Conservation (phyloP, 352 stramenopile species). For the Globisporangium nagaii region DNA sequence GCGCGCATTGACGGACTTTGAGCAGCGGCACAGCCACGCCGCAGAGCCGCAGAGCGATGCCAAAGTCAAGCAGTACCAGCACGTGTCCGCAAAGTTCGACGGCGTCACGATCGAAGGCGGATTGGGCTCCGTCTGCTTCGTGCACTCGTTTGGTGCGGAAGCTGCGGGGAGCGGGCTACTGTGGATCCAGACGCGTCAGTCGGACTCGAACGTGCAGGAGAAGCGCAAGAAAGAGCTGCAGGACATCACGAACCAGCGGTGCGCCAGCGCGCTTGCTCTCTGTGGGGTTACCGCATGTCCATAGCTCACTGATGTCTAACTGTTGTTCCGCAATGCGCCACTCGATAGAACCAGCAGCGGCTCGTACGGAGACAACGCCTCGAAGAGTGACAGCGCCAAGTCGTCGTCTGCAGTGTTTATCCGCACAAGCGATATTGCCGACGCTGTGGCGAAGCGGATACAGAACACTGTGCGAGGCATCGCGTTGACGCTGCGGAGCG, state of each 20-base stretch:
- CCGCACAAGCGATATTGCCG: constrained; percentile 15
- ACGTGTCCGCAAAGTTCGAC: constrained; percentile 48
- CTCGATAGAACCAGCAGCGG: background rate
- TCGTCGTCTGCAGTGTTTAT: constrained; percentile 12
- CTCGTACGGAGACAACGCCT: background rate
- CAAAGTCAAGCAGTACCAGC: constrained; percentile 35
- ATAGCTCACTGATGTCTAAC: background rate
- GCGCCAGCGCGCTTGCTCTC: background rate
- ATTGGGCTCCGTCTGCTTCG: constrained; percentile 28
- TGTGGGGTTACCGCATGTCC: background rate
- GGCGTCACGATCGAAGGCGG: constrained; percentile 43
- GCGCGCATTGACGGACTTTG: constrained; percentile 29
- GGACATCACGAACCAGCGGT: constrained; percentile 41
- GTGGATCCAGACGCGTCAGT: constrained; percentile 44
- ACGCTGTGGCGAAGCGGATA: constrained; percentile 20
- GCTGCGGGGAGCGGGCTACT: constrained; percentile 27
- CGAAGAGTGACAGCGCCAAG: background rate
- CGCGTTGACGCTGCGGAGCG: constrained; percentile 25
- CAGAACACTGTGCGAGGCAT: constrained; percentile 44
- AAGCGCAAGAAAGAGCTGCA: constrained; percentile 48
- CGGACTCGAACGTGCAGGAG: constrained; percentile 49
- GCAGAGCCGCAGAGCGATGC: background rate
- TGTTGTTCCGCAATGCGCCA: background rate
- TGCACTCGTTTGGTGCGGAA: constrained; percentile 6
- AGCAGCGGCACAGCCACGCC: constrained; percentile 20